Evolutionary conservation across 805 yeast species (phyloP), one percentile per base, ranked within the genome.

Genomic region (Saccharomycopsis olivae): DNA sequence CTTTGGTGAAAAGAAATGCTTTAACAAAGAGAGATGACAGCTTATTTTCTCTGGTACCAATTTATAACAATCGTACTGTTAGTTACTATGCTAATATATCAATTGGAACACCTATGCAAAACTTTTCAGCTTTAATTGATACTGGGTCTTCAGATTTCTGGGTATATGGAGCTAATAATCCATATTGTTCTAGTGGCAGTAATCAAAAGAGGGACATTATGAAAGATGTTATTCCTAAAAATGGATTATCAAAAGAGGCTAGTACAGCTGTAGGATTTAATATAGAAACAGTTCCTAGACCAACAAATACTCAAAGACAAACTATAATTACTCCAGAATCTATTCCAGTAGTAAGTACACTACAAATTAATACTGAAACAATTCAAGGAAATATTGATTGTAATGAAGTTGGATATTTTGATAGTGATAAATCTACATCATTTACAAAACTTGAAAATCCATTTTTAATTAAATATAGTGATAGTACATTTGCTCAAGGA

Each of bases 111-210:
- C 72, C 72, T 28, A 10, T 15, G 5, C 71, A 68, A 44, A 53
- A 56, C 23, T 41, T 69, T 13, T 58, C 59, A 8, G 65, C 68
- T 3, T 54, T 64, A 25, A 49, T 70, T 30, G 76, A 70, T 49
- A 66, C 74, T 2, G 75, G 74, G 3, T 66, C 73, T 5, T 64
- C 73, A 0, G 71, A 67, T 43, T 50, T 69, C 29, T 69, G 74
- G 74, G 62, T 69, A 2, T 38, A 30, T 27, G 14, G 33, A 3
- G 16, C 18, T 11, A 18, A 15, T 20, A 43, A 43, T 24, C 40
- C 40, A 15, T 43, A 23, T 19, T 43, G 46, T 25, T 18, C 35
- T n/a, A n/a, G n/a, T n/a, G n/a, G n/a, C n/a, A n/a, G n/a, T n/a
- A n/a, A n/a, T n/a, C n/a, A n/a, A n/a, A n/a, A n/a, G n/a, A n/a